Base-by-base conservation (phyloP, 257 asterid species). In the Linaria vulgaris region DNA sequence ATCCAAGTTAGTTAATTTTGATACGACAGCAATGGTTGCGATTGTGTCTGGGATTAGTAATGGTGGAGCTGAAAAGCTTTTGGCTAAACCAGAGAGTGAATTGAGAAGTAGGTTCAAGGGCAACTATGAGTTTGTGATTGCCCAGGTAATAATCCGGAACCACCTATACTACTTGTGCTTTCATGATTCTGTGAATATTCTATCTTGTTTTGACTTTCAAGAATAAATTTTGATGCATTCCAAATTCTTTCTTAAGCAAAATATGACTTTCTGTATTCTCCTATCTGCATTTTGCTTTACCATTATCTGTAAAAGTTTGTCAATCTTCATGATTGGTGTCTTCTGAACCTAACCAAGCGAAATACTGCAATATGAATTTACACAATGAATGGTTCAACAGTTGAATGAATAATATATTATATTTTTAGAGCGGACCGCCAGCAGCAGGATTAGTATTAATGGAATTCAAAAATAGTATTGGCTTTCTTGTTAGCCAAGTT, bases 21-120 rank as follows among this genome's bases (percentile, higher is more conserved):
- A 94, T 73, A 90, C 97, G 12, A 87, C 99, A 38, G 86, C 97
- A 53, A 56, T 94, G 79, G 76, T 94, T 66, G 99, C 97, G 17
- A 67, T 85, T 49, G 95, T 81, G 58, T 94, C 99, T 0, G 97
- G 97, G 61, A 90, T 94, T 48, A 87, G 99, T 70, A 94, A 90
- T 70, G 88, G 87, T 13, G 72, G 83, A 20, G 64, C 80, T 3
- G 74, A 24, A 23, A 78, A 79, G 65, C 78, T 87, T 74, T 76
- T 92, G 80, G 81, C 83, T 43, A 84, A 80, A 27, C 74, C 87
- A 6, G 92, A 90, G 84, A 58, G 69, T 65, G 83, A 90, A 61
- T 38, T 94, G 77, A 83, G 94, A 77, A 84, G 73, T 27, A 76
- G 87, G 46, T 94, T 90, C 56, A 94, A 94, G 75, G 86, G 87